Evolutionary conservation across 2,329 filamentous ascomycete species (phyloP).

Genomic region (Phaeomoniella chlamydospora): DNA sequence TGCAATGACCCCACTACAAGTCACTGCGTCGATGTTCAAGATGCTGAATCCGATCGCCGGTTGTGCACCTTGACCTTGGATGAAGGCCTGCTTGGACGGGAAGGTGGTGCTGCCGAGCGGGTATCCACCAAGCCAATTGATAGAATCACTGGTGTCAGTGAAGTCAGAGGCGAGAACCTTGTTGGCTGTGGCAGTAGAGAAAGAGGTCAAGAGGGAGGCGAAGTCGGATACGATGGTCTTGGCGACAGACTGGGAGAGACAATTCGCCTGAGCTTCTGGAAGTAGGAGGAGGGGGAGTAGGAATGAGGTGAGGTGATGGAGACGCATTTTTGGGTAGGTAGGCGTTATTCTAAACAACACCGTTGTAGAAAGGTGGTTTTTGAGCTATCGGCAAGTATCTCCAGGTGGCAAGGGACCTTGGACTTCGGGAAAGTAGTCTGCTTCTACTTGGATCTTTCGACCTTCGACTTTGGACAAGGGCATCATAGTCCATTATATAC

Average conservation of each 20-base stretch:
- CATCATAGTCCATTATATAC: too few species aligned
- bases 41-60: slow-evolving; percentile 15
- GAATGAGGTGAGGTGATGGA: too few species aligned
- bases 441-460: too few species aligned
- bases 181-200: slow-evolving; percentile 5
- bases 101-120: slow-evolving; percentile 18
- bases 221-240: slow-evolving; percentile 3
- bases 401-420: too few species aligned
- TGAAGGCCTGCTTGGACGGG: slow-evolving; percentile 15
- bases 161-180: slow-evolving; percentile 14
- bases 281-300: too few species aligned
- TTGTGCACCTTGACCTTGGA: slow-evolving; percentile 13
- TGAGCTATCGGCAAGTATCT: too few species aligned
- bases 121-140: slow-evolving; percentile 15
- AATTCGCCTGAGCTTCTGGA: too few species aligned
- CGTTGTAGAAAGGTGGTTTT: too few species aligned
- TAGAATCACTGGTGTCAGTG: slow-evolving; percentile 18
- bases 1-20: slow-evolving; percentile 16
- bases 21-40: slow-evolving; percentile 12
- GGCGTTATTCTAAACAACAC: too few species aligned
- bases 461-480: too few species aligned
- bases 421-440: too few species aligned
- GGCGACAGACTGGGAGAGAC: neutral
- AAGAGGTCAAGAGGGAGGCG: slow-evolving; percentile 8
- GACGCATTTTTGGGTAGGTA: too few species aligned